phyloP scores from a whole-genome alignment of 164 flowering plant species.

The Liriodendron chinense region DNA sequence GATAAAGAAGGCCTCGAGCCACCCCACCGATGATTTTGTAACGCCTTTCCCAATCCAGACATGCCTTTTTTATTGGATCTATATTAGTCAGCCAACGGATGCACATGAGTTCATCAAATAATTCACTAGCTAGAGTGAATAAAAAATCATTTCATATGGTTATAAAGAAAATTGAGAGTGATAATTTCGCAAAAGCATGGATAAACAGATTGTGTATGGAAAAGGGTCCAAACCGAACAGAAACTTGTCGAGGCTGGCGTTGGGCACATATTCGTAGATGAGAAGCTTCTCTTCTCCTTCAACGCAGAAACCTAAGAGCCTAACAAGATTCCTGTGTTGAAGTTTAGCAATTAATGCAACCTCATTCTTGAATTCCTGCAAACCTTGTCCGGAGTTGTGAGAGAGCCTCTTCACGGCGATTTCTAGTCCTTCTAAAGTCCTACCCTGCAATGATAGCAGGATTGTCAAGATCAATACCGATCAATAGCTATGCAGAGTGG shows the following conservation, averaged over 20 bases:
- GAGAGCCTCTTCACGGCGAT: slow-evolving; percentile 48
- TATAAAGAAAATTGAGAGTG: background rate
- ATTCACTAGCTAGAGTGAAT: background rate
- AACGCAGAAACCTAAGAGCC: slow-evolving; percentile 35
- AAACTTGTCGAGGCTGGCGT: slow-evolving; percentile 29
- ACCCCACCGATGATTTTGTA: slow-evolving; percentile 33
- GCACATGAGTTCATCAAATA: background rate
- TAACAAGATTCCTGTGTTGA: slow-evolving; percentile 43
- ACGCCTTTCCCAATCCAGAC: slow-evolving; percentile 23
- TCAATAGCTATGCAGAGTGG: too few species aligned
- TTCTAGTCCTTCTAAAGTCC: slow-evolving; percentile 24
- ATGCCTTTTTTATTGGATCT: background rate
- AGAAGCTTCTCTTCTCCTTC: slow-evolving; percentile 36
- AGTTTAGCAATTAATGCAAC: slow-evolving; percentile 36
- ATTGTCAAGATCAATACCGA: background rate
- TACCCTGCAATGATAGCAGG: slow-evolving; percentile 20
- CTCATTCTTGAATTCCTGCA: slow-evolving; percentile 35
- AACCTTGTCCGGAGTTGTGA: slow-evolving; percentile 31
- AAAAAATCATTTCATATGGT: background rate
- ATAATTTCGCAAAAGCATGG: background rate
- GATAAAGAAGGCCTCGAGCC: slow-evolving; percentile 51
- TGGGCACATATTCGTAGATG: slow-evolving; percentile 39
- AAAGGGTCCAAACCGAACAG: slow-evolving; percentile 24
- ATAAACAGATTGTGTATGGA: background rate
- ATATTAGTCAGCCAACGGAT: background rate